A percentile compares a stretch with the other conserved stretches of the same genome.
These are phyloP conservation scores for Phytophthora sojae DNA, from an alignment of 352 stramenopile genomes.

Conservation along the genomic window DNA sequence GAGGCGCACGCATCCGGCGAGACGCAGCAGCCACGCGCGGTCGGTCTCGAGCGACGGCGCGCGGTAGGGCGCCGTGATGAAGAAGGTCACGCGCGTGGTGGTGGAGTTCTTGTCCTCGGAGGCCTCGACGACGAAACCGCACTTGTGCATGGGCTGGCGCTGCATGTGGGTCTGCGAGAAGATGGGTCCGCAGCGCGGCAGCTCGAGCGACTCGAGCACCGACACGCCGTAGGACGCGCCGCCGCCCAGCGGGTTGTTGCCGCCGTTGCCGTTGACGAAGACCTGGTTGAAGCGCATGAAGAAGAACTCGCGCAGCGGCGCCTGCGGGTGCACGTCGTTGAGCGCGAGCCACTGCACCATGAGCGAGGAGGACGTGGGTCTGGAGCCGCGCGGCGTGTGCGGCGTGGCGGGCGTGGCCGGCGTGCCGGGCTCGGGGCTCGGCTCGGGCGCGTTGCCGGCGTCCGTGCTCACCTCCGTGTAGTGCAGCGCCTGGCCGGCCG, in stretches of 20 bases:
- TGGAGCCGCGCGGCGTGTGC: constrained; percentile 34
- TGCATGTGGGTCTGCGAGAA: constrained; percentile 59
- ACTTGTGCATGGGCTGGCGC: constrained; percentile 59
- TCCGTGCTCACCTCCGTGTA: constrained; percentile 50
- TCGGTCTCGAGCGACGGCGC: constrained; percentile 48
- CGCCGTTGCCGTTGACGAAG: constrained; percentile 49
- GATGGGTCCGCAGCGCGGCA: constrained; percentile 60
- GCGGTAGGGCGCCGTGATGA: constrained; percentile 60
- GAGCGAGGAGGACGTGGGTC: constrained; percentile 35
- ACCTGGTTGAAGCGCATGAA: constrained; percentile 83
- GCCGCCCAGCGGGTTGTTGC: constrained; percentile 36
- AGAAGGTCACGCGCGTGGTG: constrained; percentile 81
- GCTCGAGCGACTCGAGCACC: constrained; percentile 71
- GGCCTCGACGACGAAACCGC: constrained; percentile 81
- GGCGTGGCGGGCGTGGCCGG: constrained; percentile 30
- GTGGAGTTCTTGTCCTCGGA: constrained; percentile 61
- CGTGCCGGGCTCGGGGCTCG: constrained; percentile 28
- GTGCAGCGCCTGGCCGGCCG: constrained; percentile 64
- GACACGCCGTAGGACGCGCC: constrained; percentile 68
- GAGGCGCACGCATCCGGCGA: constrained; percentile 58
- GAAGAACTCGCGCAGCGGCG: constrained; percentile 78
- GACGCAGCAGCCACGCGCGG: constrained; percentile 65
- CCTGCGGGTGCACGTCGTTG: constrained; percentile 59
- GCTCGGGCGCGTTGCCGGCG: constrained; percentile 34
- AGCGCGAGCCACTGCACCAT: constrained; percentile 80